Evolutionary conservation across 495 filamentous ascomycete species (phyloP).

Genomic region (Stereocaulon alpinum): DNA sequence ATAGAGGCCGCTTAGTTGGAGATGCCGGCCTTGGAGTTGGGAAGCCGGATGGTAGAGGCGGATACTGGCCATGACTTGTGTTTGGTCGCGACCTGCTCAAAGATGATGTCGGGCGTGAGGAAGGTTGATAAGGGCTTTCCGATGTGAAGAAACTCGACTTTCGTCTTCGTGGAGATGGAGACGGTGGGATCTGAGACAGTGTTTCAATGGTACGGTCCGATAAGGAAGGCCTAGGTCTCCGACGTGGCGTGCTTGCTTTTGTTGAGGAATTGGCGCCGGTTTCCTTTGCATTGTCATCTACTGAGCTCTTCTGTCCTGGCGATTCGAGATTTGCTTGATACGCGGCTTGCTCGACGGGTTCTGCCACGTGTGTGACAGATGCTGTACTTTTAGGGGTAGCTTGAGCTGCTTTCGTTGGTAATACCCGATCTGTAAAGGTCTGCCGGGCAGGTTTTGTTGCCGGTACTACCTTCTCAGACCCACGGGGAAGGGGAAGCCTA

Average conservation of each 20-base stretch:
- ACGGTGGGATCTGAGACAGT: conserved; percentile 51
- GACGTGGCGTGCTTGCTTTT: conserved; percentile 1
- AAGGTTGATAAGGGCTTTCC: conserved; percentile 46
- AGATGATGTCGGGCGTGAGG: conserved; percentile 44
- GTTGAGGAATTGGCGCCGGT: not conserved
- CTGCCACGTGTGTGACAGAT: not conserved
- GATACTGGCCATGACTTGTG: conserved; percentile 35
- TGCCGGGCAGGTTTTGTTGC: conserved; percentile 10
- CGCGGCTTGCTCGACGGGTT: not conserved
- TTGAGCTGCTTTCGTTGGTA: not conserved
- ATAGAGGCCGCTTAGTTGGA: conserved; percentile 24
- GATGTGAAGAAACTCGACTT: conserved; percentile 52
- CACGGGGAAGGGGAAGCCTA: conserved; percentile 27
- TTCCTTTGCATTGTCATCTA: not conserved
- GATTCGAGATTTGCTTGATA: not conserved
- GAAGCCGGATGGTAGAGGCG: conserved; percentile 25
- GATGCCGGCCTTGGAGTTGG: conserved; percentile 17
- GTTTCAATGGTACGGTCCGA: conserved; percentile 63
- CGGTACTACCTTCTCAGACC: conserved; percentile 11
- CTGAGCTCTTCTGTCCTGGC: too few relatives aligned
- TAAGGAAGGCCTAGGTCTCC: conserved; percentile 40
- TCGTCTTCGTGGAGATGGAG: conserved; percentile 46
- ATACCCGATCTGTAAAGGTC: not conserved
- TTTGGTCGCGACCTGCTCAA: conserved; percentile 39
- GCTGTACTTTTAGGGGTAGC: not conserved